Evolutionary conservation across 2,329 filamentous ascomycete genomes (phyloP).

Genomic region (Zelopaecilomyces penicillatus): DNA sequence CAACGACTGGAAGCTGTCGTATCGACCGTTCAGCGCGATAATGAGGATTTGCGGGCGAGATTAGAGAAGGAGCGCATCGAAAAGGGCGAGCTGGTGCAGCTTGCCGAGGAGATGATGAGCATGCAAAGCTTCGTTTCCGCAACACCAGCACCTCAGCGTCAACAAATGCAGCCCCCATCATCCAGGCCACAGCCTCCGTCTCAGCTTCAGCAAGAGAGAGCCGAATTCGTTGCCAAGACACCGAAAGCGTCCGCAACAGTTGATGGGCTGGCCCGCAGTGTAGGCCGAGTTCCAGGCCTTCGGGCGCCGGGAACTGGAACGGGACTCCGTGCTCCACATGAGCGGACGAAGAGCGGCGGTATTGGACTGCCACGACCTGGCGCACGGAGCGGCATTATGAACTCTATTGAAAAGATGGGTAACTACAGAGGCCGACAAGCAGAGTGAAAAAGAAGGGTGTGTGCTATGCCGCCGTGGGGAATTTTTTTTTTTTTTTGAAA

Average conservation of each 20-base stretch:
- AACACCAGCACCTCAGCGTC: constrained; percentile 7
- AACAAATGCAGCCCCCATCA: constrained; percentile 7
- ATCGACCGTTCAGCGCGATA: constrained; percentile 59
- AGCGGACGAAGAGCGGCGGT: constrained; percentile 35
- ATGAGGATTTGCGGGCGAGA: constrained; percentile 53
- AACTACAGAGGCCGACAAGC: constrained; percentile 41
- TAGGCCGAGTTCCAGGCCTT: constrained; percentile 48
- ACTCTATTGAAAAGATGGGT: constrained; percentile 82
- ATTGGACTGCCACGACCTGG: constrained; percentile 42
- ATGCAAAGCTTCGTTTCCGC: constrained; percentile 45
- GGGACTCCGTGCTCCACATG: constrained; percentile 34
- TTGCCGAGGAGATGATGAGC: constrained; percentile 76
- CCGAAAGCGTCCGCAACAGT: constrained; percentile 35
- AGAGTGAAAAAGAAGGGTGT: constrained; percentile 12
- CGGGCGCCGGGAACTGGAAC: constrained; percentile 44
- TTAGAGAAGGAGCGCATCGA: constrained; percentile 70
- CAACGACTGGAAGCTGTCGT: constrained; percentile 69
- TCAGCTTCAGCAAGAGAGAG: constrained; percentile 12
- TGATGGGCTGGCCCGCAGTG: constrained; percentile 32
- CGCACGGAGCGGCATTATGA: constrained; percentile 65
- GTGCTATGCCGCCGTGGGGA: too few relatives aligned
- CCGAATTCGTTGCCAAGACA: constrained; percentile 23
- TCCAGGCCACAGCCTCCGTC: constrained; percentile 11
- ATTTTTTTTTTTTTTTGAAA: background rate
- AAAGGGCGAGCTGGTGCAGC: constrained; percentile 72